Conservation (phyloP, 2,329 filamentous ascomycete species). For the Scytalidium lignicola region DNA sequence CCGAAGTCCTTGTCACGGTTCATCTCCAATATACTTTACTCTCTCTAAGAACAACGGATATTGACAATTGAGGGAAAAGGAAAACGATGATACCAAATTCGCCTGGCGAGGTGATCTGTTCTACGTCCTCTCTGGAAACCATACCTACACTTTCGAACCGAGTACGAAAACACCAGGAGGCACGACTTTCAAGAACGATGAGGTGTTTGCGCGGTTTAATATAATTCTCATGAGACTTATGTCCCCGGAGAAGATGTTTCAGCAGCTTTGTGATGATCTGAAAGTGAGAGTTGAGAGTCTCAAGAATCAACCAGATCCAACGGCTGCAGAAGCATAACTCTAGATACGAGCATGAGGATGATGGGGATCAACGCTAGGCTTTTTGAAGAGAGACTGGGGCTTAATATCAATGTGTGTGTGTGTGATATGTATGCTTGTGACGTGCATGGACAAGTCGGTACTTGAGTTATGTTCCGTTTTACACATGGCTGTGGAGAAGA, state of each 20-base stretch:
- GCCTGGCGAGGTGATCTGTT: slow-evolving; percentile 14
- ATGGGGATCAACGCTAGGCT: no score
- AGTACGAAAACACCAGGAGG: slow-evolving; percentile 15
- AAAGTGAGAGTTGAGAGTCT: slow-evolving; percentile 9
- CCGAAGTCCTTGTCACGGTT: slow-evolving; percentile 4
- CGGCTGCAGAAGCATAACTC: neutral
- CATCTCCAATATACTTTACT: neutral
- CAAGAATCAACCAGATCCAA: neutral
- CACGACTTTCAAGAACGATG: slow-evolving; percentile 18
- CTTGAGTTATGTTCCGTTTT: no score
- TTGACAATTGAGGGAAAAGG: slow-evolving; percentile 13
- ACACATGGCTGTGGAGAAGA: no score
- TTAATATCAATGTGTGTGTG: no score
- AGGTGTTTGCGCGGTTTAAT: slow-evolving; percentile 13
- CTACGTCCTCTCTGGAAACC: slow-evolving; percentile 15
- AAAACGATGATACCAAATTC: slow-evolving; percentile 12
- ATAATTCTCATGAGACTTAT: slow-evolving; percentile 6
- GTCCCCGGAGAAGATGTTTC: slow-evolving; percentile 3
- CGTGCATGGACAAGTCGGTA: no score
- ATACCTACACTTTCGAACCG: slow-evolving; percentile 16
- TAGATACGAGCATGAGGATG: no score
- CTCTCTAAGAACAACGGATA: no score
- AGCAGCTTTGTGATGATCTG: slow-evolving; percentile 6
- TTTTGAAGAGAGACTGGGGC: no score
- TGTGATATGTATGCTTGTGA: no score